Evolutionary conservation across 1,139 yeast species (phyloP).

Genomic region (Sporopachydermia cereana): DNA sequence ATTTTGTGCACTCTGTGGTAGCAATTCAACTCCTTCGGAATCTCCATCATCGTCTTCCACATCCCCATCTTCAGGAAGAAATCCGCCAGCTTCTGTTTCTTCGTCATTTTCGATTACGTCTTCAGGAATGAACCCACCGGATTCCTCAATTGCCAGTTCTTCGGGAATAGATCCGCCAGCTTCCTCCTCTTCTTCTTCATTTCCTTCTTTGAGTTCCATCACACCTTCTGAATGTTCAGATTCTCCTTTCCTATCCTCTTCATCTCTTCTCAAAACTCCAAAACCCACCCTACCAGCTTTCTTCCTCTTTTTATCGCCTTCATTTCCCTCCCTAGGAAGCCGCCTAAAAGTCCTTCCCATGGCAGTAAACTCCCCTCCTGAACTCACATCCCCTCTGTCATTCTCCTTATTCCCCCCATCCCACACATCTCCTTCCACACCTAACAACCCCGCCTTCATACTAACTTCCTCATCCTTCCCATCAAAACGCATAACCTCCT

Average conservation of each 20-base stretch:
- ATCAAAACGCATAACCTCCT: conserved; percentile 9
- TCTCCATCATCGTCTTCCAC: conserved; percentile 17
- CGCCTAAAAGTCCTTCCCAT: too few relatives aligned
- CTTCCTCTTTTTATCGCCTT: too few relatives aligned
- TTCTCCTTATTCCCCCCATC: background rate
- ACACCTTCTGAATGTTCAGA: conserved; percentile 1
- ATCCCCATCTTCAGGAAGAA: conserved; percentile 9
- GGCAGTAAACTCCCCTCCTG: background rate
- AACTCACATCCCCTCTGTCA: background rate
- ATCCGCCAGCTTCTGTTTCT: conserved; percentile 10
- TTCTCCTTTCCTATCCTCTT: conserved; percentile 8
- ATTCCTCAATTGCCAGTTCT: conserved; percentile 7
- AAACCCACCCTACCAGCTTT: too few relatives aligned
- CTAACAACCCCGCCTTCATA: background rate
- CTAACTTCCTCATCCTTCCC: conserved; percentile 10
- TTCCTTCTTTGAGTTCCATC: conserved; percentile 1
- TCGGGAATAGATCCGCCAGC: conserved; percentile 12
- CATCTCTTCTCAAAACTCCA: too few relatives aligned
- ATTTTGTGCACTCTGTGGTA: background rate
- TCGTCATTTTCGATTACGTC: conserved; percentile 4
- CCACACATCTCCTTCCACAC: background rate
- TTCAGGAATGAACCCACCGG: background rate
- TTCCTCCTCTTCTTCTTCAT: conserved; percentile 6
- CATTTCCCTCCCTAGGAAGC: too few relatives aligned
- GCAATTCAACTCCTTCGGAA: conserved; percentile 13